Evolutionary conservation across 306 rosid species (phyloP).

Genomic region (Quercus alba): DNA sequence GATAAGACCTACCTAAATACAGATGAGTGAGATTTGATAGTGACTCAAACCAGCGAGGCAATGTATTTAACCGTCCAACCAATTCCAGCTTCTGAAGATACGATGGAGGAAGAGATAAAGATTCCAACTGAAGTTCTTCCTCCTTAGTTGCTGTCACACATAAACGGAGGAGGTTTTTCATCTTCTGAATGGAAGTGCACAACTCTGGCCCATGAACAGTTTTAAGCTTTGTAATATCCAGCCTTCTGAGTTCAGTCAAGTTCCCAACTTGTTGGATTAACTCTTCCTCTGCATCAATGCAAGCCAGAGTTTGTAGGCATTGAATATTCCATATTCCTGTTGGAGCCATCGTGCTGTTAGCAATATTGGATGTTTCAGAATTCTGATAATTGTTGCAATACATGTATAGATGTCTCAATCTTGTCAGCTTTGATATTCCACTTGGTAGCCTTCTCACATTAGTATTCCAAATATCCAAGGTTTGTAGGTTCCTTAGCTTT

Average conservation of each 20-base stretch:
- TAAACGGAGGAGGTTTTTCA: background rate
- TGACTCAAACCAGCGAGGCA: background rate
- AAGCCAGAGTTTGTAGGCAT: background rate
- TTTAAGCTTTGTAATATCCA: background rate
- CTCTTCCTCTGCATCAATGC: background rate
- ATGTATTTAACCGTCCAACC: background rate
- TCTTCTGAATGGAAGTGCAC: background rate
- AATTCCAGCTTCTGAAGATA: background rate
- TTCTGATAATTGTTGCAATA: background rate
- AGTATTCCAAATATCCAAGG: background rate
- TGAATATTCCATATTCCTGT: background rate
- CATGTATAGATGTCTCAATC: background rate
- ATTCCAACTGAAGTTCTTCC: constrained; percentile 4
- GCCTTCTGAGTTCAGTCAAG: background rate
- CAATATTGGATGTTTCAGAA: background rate
- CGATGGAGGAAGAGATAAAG: background rate
- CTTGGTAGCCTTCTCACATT: background rate
- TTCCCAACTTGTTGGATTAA: background rate
- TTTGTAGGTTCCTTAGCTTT: background rate
- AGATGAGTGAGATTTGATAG: background rate
- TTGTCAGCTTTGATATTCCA: background rate
- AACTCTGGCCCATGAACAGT: background rate
- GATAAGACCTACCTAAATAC: background rate
- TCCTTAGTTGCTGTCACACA: background rate
- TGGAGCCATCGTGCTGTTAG: background rate